phyloP scores from a whole-genome alignment of 176 grass and related monocot species.

The Carex pumila region DNA sequence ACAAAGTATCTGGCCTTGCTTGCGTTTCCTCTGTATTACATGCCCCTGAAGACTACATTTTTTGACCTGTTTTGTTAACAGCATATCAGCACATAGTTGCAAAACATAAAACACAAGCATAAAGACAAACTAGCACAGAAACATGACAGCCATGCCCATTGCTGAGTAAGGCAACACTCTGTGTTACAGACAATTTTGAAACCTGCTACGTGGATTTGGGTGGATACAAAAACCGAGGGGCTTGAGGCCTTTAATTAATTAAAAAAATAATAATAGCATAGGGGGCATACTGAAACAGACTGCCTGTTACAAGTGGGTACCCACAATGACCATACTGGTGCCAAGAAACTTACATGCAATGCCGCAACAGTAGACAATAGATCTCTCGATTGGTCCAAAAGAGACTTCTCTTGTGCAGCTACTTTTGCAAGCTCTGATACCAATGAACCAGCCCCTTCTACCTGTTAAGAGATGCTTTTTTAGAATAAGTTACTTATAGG shows the following conservation, averaged over 20 bases:
- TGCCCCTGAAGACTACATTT: slow-evolving; percentile 88
- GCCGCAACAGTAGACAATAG: slow-evolving; percentile 65
- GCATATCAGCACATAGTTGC: background rate
- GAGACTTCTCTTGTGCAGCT: slow-evolving; percentile 42
- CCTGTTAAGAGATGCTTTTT: slow-evolving; percentile 30
- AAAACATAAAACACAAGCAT: background rate
- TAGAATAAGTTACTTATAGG: background rate
- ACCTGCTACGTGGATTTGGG: too few relatives aligned
- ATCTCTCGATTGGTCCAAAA: slow-evolving; percentile 87
- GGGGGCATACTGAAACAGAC: background rate
- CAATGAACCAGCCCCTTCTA: slow-evolving; percentile 69
- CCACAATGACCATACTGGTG: background rate
- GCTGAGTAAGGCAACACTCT: too few relatives aligned
- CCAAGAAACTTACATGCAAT: slow-evolving; percentile 58
- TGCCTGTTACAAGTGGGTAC: background rate
- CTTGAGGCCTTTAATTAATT: background rate
- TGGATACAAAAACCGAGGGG: background rate
- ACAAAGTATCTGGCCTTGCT: slow-evolving; percentile 23
- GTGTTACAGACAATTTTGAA: too few relatives aligned
- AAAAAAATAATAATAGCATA: background rate
- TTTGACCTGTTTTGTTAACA: slow-evolving; percentile 57
- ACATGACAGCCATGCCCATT: too few relatives aligned
- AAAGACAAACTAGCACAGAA: background rate
- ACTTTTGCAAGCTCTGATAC: slow-evolving; percentile 78
- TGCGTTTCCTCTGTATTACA: slow-evolving; percentile 55